Evolutionary conservation across 2,329 filamentous ascomycete species (phyloP).

Genomic region (Stromatinia cepivora): DNA sequence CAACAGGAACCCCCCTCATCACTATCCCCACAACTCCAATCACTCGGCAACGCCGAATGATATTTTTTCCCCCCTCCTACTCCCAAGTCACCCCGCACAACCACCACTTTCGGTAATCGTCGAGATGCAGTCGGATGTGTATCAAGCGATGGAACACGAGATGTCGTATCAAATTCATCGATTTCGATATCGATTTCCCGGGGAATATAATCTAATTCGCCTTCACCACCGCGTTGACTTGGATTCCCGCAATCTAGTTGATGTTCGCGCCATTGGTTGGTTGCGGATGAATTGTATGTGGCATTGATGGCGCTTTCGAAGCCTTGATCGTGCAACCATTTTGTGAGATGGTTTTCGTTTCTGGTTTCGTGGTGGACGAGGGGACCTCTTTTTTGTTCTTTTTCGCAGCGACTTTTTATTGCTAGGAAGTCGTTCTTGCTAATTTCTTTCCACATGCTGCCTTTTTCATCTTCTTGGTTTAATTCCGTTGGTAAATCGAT

Average conservation of each 20-base stretch:
- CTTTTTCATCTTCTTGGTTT: not conserved
- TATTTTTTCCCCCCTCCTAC: not conserved
- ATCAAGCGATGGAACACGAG: not conserved
- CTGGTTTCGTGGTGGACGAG: not conserved
- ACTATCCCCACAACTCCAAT: not conserved
- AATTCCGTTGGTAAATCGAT: not conserved
- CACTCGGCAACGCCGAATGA: not conserved
- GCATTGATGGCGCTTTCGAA: not conserved
- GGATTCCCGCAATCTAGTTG: not conserved
- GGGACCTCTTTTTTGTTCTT: not conserved
- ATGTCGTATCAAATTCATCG: not conserved
- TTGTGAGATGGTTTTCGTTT: not conserved
- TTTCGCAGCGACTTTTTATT: not conserved
- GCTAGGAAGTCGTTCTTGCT: not conserved
- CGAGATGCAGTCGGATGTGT: not conserved
- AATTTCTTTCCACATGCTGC: not conserved
- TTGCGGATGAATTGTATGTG: accelerated
- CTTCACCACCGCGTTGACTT: not conserved
- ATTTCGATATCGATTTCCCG: not conserved
- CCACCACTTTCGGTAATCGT: no score
- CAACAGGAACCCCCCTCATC: not conserved
- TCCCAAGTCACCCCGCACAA: no score
- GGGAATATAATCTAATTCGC: not conserved
- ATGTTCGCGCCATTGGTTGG: not conserved
- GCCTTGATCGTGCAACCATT: not conserved